Base-by-base conservation (phyloP, 2,329 filamentous ascomycete species). In the Cadophora gregata region DNA sequence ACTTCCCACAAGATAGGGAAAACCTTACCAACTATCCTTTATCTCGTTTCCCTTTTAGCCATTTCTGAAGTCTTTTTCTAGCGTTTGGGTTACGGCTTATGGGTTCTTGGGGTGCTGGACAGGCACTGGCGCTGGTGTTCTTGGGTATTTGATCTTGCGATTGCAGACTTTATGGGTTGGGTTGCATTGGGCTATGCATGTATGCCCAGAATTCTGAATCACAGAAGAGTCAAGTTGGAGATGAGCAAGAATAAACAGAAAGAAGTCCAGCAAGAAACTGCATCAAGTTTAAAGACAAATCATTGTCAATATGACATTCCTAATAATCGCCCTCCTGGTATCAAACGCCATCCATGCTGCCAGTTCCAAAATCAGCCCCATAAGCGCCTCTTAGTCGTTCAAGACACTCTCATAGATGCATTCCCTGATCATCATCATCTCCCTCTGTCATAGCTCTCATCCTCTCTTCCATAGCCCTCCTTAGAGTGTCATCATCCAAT, bases 401-500 rank as follows among this genome's bases (percentile, higher is more conserved):
- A 47, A 36, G 51, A 31, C 25, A n/a, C 29, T 50, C 25, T 81
- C 76, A 91, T 55, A 91, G 77, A 79, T 91, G 87, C 80, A 91
- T 81, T 1, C 89, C 88, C 24, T 83, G 85, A 4, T 88, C 83
- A 14, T 83, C 81, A 25, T 81, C 81, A 7, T 81, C 81, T 2
- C 82, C 81, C 4, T 78, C 77, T 14, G 75, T 80, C 27, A 83
- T 74, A 7, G 78, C 73, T 56, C 81, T 80, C 78, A 90, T 80
- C 62, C 84, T 84, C 71, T 84, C 84, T 72, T 86, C 83, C 67
- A 90, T 74, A 60, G 82, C 81, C 68, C 81, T 78, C 64, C 85
- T 80, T 63, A 91, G 78, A 75, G 90, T 83, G 69, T 89, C 86
- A 68, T 89, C 88, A 25, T 80, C 82, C 63, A 90, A 69, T 36